Conservation (phyloP, 345 rosid species). For the Aethionema arabicum region DNA sequence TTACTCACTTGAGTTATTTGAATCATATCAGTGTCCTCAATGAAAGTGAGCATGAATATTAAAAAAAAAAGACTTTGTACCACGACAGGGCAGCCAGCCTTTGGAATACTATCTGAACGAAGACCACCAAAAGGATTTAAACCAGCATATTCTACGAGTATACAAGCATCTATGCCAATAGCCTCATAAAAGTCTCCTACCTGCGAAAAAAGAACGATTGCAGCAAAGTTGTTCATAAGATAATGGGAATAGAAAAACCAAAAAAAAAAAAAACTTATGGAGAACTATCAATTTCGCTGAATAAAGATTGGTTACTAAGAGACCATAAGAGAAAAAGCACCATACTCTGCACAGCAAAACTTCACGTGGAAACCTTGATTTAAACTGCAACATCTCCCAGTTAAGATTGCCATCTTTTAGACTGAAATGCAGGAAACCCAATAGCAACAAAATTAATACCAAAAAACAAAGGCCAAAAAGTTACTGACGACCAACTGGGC, state of each 20-base stretch:
- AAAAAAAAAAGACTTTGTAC: constrained; percentile 40
- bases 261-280: neutral
- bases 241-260: neutral
- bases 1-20: neutral
- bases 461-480: constrained; percentile 9
- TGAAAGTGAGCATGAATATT: constrained; percentile 8
- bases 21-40: constrained; percentile 12
- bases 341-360: constrained; percentile 94
- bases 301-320: neutral
- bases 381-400: constrained; percentile 91
- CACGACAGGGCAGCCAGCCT: constrained; percentile 97
- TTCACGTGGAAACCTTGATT: constrained; percentile 91
- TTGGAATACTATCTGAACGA: constrained; percentile 82
- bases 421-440: constrained; percentile 48
- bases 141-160: constrained; percentile 97
- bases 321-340: neutral
- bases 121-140: constrained; percentile 93
- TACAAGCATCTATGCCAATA: constrained; percentile 92
- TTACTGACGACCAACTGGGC: neutral
- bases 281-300: neutral
- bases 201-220: constrained; percentile 36
- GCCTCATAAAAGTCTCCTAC: constrained; percentile 98
- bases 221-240: neutral
- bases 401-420: constrained; percentile 88
- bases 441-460: neutral